These are phyloP conservation scores for Arthrobotrys sinensis DNA, from an alignment of 2,329 filamentous ascomycete genomes.

Conservation along the genomic window DNA sequence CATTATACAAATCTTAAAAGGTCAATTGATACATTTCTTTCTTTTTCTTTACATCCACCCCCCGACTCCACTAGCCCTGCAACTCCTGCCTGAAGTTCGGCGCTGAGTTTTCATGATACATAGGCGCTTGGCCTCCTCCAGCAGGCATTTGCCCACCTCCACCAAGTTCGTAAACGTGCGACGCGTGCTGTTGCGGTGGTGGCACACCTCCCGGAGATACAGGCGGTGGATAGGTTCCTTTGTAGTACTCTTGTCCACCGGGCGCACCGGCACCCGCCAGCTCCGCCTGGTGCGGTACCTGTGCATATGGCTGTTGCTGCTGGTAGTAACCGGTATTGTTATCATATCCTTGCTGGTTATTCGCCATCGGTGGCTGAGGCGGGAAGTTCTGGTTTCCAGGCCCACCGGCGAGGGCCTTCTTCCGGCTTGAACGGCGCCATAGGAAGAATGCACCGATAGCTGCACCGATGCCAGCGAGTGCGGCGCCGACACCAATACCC, in stretches of 20 bases:
- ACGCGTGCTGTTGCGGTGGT: not conserved
- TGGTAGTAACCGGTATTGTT: constrained; percentile 53
- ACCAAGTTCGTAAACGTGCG: constrained; percentile 41
- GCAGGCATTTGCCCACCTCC: constrained; percentile 4
- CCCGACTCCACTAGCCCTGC: constrained; percentile 14
- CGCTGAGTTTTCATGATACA: constrained; percentile 31
- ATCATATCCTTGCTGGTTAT: constrained; percentile 25
- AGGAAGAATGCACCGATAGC: constrained; percentile 55
- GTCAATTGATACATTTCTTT: constrained; percentile 1
- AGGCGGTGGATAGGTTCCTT: constrained; percentile 28
- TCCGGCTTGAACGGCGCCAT: constrained; percentile 43
- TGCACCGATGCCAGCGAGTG: constrained; percentile 46
- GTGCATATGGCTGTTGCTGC: constrained; percentile 45
- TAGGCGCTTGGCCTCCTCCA: not conserved
- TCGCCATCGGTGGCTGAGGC: constrained; percentile 34
- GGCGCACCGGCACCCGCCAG: not conserved
- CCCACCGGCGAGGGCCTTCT: constrained; percentile 1
- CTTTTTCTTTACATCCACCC: not conserved
- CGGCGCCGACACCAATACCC: constrained; percentile 54
- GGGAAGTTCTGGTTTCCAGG: constrained; percentile 23
- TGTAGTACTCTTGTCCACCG: constrained; percentile 34
- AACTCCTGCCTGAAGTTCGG: constrained; percentile 42
- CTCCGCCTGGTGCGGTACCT: constrained; percentile 31
- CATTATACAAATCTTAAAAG: constrained; percentile 17
- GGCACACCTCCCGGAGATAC: not conserved